These are phyloP conservation scores for Fusarium tupiense DNA, from an alignment of 2,329 filamentous ascomycete genomes.

Conservation along the genomic window DNA sequence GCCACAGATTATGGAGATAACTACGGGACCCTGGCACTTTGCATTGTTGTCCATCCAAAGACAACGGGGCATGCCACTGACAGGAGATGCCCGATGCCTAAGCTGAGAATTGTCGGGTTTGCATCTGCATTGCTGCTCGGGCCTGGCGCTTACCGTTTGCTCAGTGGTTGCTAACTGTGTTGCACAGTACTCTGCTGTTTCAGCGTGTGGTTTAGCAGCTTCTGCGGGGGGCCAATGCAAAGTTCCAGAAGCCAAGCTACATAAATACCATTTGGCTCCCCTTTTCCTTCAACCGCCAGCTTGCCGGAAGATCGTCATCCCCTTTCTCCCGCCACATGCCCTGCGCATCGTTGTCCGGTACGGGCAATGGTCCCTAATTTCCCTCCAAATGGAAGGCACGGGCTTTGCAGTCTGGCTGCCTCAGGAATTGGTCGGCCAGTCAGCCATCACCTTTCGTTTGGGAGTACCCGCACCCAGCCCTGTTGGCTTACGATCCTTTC, in stretches of 20 bases:
- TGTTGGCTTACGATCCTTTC: slow-evolving; percentile 43
- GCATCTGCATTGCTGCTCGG: slow-evolving; percentile 2
- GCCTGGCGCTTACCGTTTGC: slow-evolving; percentile 12
- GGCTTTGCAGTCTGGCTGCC: slow-evolving; percentile 21
- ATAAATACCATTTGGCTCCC: slow-evolving; percentile 17
- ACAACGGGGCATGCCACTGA: slow-evolving; percentile 7
- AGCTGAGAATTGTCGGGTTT: slow-evolving; percentile 1
- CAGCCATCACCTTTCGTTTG: slow-evolving; percentile 17
- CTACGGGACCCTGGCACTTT: slow-evolving; percentile 22
- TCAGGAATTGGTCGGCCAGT: slow-evolving; percentile 21
- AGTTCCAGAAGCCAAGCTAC: slow-evolving; percentile 29
- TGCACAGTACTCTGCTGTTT: slow-evolving; percentile 17
- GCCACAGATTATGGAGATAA: slow-evolving; percentile 29
- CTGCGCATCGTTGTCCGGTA: slow-evolving; percentile 24
- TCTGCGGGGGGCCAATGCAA: neutral
- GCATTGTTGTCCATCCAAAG: slow-evolving; percentile 19
- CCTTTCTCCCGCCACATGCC: slow-evolving; percentile 24
- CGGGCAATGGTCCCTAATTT: slow-evolving; percentile 33
- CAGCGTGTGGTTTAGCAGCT: slow-evolving; percentile 12
- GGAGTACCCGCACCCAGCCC: slow-evolving; percentile 35
- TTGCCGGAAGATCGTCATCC: slow-evolving; percentile 24
- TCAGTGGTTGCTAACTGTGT: slow-evolving; percentile 4
- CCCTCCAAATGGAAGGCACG: slow-evolving; percentile 17
- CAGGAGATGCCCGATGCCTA: slow-evolving; percentile 23
- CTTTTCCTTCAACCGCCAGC: slow-evolving; percentile 14